Evolutionary conservation across 805 yeast genomes (phyloP), one percentile per base, ranked within the genome.

Genomic region (Saccharomyces jurei): DNA sequence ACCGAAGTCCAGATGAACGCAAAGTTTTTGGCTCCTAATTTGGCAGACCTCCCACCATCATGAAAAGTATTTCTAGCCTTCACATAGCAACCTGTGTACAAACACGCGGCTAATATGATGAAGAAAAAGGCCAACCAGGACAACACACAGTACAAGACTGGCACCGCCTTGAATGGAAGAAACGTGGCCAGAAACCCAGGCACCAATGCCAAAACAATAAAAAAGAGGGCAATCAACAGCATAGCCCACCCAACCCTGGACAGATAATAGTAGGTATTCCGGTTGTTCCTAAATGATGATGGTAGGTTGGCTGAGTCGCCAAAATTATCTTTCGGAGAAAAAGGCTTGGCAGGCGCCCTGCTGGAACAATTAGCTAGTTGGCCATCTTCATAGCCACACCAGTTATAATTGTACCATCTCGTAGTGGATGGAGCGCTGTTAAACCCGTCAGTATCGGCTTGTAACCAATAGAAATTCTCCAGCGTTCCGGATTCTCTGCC

Each of bases 371-470:
- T 66, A 29, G 61, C 48, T 69, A 82, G 76, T 47, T 66, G 58
- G 53, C 80, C 79, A 58, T 78, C 76, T 14, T 63, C 64, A 41
- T 62, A 67, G 29, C 77, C 78, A 58, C 78, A 76, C 63, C 84
- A 76, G 58, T 85, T 83, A 79, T 92, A 91, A 70, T 81, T 81
- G 10, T 91, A 86, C 97, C 97, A 91, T 63, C 91, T 82, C 2
- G 89, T 75, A 14, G 70, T 66, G 2, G 62, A 53, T 29, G 77
- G 72, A 54, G 76, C 73, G 47, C 71, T 67, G 21, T 70, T 63
- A 55, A 84, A 80, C 46, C 68, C 71, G 3, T 79, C 65, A 50
- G 96, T 89, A 63, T 83, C 84, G 28, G 89, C 96, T 65, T 82
- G 76, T 46, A 91, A 66, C 91, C 94, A 89, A 73, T 86, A 90